Percentiles rank a stretch among this genome's conserved stretches.
These are phyloP conservation scores for Colletotrichum sp. DNA, from an alignment of 2,329 filamentous ascomycete species.

Conservation along the genomic window DNA sequence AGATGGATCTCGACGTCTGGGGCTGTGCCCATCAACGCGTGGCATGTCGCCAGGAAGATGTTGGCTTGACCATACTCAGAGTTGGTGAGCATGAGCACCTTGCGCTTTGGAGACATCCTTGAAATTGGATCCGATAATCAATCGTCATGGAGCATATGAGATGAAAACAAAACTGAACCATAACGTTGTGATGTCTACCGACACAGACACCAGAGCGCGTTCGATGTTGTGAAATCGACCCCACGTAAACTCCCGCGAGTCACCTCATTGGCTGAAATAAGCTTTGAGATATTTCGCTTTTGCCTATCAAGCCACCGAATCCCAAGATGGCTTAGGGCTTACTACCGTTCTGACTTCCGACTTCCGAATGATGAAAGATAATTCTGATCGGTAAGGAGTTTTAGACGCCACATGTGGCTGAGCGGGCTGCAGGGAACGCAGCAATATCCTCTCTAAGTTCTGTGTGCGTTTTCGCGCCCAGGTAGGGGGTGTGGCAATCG, in stretches of 20 bases:
- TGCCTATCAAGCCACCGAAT: not conserved
- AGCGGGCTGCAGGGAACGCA: too few species aligned
- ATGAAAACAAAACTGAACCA: too few species aligned
- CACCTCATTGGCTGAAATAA: not conserved
- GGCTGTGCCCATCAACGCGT: constrained; percentile 19
- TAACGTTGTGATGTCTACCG: too few species aligned
- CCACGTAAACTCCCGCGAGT: not conserved
- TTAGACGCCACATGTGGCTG: too few species aligned
- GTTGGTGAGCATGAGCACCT: constrained; percentile 25
- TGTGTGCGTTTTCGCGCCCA: too few species aligned
- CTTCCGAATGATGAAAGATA: too few species aligned
- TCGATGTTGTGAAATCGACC: not conserved
- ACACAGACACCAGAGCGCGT: too few species aligned
- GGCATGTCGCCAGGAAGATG: constrained; percentile 25
- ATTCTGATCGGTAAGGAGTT: too few species aligned
- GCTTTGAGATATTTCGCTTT: not conserved
- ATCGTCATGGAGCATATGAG: too few species aligned
- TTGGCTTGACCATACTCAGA: constrained; percentile 27
- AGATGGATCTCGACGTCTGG: constrained; percentile 16
- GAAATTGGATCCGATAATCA: too few species aligned
- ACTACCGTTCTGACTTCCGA: not conserved
- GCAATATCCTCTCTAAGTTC: too few species aligned
- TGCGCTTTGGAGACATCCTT: not conserved
- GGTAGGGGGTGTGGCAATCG: too few species aligned
- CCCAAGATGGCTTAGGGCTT: not conserved